Evolutionary conservation across 495 filamentous ascomycete species (phyloP), one percentile per base, ranked within the genome.

Genomic region (Lophiostoma macrostomum): DNA sequence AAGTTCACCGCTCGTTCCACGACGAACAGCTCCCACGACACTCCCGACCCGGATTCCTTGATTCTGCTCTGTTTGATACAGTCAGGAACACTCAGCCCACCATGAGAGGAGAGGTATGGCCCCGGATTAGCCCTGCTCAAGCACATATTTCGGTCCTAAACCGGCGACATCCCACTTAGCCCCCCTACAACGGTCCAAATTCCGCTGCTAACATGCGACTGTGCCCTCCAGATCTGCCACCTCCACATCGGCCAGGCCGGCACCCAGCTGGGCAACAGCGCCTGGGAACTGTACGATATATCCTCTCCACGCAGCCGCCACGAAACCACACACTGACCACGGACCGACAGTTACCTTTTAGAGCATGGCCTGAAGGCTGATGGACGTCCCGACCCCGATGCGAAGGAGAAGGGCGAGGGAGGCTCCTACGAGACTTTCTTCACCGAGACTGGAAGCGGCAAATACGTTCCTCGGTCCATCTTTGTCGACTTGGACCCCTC

Each of bases 181-280:
- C 29, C 30, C 36, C 39, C 34, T 22, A n/a, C 39, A 18, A 19
- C 41, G 23, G 25, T 27, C 18, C n/a, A 45, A 60, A 36, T 40
- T 22, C 11, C 27, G 20, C 14, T 50, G 55, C 60, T 59, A 56
- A 59, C 44, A n/a, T 35, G 25, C 43, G 31, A 41, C 16, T 6
- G 14, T 38, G 25, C 18, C 40, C 28, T 28, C 45, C 36, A 95
- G 87, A 79, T 95, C 69, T 83, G 86, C 66, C 90, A 95, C 71
- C 76, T 95, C 65, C 89, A 95, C 69, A 81, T 95, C 68, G 90
- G 90, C 76, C 90, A 95, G 77, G 90, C 90, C 75, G 90, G 90
- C 75, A 82, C 79, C 56, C 90, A 95, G 85, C 84, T 95, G 43
- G 90, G 90, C 67, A 93, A 91, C 77, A 88, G 85, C 69, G 89